Base-by-base conservation (phyloP, 805 yeast species). In the Candida maesae region DNA sequence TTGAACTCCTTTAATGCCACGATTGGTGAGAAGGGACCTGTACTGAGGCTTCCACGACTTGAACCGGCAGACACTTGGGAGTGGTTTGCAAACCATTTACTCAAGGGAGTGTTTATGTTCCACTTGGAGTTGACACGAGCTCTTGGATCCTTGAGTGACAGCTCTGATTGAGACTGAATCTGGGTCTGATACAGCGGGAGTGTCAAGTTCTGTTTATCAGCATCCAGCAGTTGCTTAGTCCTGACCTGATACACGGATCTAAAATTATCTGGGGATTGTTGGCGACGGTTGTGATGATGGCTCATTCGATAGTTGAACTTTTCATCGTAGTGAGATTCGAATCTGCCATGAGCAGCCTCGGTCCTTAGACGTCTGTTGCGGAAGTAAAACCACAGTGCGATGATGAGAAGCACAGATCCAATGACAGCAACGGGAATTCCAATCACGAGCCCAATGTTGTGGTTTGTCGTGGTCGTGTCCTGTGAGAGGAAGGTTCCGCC, bases 401-500 rank as follows among this genome's bases (percentile, higher is more conserved):
- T 26, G 0, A 39, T 21, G 1, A 51, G 8, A 8, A 56, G 29
- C 1, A 46, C 36, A 3, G 36, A n/a, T 6, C 49, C 49, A 21
- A 56, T 31, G 8, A 54, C 49, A 5, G 54, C 58, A 26, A 57
- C 38, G 0, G 61, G 60, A 6, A 57, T 50, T 11, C 59, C 61
- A 15, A 57, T 47, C 18, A 54, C 50, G 1, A 57, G 25, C 1
- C 54, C 56, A 19, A 53, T 44, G 18, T 48, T 53, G 0, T 49
- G 15, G 18, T 35, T 39, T 8, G 23, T 37, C 3, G 36, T 31
- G 2, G 43, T 13, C 11, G 49, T 24, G 19, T 16, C 30, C 16
- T 17, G 20, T 6, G 30, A 33, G 27, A 17, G 12, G 17, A 31
- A 24, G 13, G 15, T 15, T n/a, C 30, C 33, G 5, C 36, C 36